These are phyloP conservation scores for Macrocybe gigantea DNA, from an alignment of 768 basidiomycete genomes.

Conservation along the genomic window DNA sequence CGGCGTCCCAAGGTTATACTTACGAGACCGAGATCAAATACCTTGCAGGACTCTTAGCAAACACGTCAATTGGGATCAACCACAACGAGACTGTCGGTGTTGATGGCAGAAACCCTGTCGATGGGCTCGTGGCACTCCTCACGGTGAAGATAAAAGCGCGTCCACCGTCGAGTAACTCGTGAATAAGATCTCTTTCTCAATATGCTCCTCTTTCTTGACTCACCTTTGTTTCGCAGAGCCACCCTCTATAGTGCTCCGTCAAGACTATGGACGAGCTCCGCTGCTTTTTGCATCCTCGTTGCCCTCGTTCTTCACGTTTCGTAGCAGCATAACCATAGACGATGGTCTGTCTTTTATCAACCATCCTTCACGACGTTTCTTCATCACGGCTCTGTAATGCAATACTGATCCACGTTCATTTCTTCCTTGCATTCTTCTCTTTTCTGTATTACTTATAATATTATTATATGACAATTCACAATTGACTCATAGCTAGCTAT, in stretches of 20 bases:
- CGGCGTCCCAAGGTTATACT: constrained; percentile 60
- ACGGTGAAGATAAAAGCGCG: constrained; percentile 56
- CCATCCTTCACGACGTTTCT: too few relatives aligned
- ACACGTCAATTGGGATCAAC: constrained; percentile 66
- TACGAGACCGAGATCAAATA: constrained; percentile 70
- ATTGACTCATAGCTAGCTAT: too few relatives aligned
- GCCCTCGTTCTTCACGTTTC: too few relatives aligned
- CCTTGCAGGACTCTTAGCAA: constrained; percentile 62
- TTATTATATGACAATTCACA: too few relatives aligned
- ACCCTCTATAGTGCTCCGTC: neutral
- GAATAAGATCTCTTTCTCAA: constrained; percentile 9
- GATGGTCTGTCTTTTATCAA: too few relatives aligned
- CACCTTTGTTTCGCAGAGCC: neutral
- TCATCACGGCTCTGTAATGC: neutral
- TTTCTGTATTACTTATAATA: too few relatives aligned
- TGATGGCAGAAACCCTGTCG: constrained; percentile 56
- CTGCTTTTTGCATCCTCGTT: too few relatives aligned
- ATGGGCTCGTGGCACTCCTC: constrained; percentile 80
- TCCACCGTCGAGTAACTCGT: constrained; percentile 23
- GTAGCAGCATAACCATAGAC: too few relatives aligned
- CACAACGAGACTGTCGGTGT: constrained; percentile 52
- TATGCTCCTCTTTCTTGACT: neutral
- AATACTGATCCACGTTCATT: neutral
- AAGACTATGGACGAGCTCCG: too few relatives aligned
- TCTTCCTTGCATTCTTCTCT: neutral